These are phyloP conservation scores for Nitzschia palea DNA, from an alignment of 108 stramenopile species.

Conservation along the genomic window DNA sequence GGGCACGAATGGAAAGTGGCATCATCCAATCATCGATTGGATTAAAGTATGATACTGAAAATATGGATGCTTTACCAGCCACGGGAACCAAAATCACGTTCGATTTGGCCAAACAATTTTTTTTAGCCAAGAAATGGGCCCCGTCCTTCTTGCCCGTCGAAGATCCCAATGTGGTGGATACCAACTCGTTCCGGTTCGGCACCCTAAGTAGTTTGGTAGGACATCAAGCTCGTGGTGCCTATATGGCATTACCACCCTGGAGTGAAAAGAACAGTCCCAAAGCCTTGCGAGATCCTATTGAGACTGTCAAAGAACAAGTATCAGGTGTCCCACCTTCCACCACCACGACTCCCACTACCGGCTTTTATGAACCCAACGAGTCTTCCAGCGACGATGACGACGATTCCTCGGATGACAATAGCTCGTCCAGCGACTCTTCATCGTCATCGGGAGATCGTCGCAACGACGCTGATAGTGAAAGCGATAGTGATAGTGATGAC, in stretches of 20 bases:
- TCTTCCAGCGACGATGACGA: constrained; percentile 31
- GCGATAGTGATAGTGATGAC: constrained; percentile 33
- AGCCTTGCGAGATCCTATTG: constrained; percentile 72
- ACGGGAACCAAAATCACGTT: constrained; percentile 24
- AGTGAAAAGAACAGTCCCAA: constrained; percentile 72
- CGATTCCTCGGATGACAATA: constrained; percentile 37
- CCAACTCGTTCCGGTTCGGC: constrained; percentile 72
- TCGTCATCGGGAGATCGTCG: background rate
- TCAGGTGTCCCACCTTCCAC: constrained; percentile 17
- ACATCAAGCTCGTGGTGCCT: constrained; percentile 67
- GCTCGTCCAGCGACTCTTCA: constrained; percentile 10
- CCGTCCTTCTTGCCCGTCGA: constrained; percentile 72
- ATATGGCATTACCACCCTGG: constrained; percentile 86
- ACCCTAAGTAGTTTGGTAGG: constrained; percentile 81
- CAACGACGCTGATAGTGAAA: constrained; percentile 43
- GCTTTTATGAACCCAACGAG: constrained; percentile 20
- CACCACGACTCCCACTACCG: constrained; percentile 2
- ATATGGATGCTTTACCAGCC: constrained; percentile 34
- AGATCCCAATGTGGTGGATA: constrained; percentile 35
- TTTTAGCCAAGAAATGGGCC: constrained; percentile 52
- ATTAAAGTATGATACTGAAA: constrained; percentile 54
- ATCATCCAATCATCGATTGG: constrained; percentile 67
- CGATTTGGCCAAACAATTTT: constrained; percentile 49
- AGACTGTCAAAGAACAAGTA: constrained; percentile 21
- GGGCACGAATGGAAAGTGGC: constrained; percentile 88